Base-by-base conservation (phyloP, 257 asterid genomes). In the Scutellaria galericulata region DNA sequence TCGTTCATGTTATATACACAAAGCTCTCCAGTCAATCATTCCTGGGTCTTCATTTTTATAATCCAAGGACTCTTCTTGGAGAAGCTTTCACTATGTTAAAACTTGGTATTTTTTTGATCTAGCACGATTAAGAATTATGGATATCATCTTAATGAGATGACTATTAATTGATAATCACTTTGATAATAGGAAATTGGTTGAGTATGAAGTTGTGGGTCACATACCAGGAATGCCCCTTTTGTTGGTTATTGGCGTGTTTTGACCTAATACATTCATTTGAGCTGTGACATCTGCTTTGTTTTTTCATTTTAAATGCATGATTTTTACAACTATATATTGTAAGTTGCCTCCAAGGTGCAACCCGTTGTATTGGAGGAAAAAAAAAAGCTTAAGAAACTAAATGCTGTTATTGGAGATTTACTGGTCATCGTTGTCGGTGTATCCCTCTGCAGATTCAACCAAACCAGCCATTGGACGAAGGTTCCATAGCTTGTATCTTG, bases 401-500 rank as follows among this genome's bases (percentile, higher is more conserved):
- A 69, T 18, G 46, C 22, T 24, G 53, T 55, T 37, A 8, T 9
- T 40, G 2, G 5, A 31, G 37, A 31, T 31, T 31, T 14, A 24
- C 48, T 73, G 46, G 64, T 13, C 13, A 9, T 62, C 5, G 53
- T 59, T 68, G 55, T 13, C 60, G 62, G 75, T 71, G n/a, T 80
- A 13, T 74, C 9, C 50, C 75, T 72, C 59, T 79, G 79, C 90
- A 95, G 99, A 92, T 95, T 83, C 96, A 88, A 77, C 99, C 99
- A 47, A 92, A 95, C 77, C 92, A 88, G 71, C 99, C 99, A 39
- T 77, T 95, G 77, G 99, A 95, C 83, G 99, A 95, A 85, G 84
- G 79, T 86, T 90, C 99, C 59, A 95, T 95, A 70, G 93, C 98
- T 68, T 95, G 88, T 80, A 95, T 95, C 81, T 83, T 95, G 39